Percentiles rank a stretch among this genome's conserved stretches.
Conservation (phyloP, 31 red algal species). For the Asparagopsis taxiformis region DNA sequence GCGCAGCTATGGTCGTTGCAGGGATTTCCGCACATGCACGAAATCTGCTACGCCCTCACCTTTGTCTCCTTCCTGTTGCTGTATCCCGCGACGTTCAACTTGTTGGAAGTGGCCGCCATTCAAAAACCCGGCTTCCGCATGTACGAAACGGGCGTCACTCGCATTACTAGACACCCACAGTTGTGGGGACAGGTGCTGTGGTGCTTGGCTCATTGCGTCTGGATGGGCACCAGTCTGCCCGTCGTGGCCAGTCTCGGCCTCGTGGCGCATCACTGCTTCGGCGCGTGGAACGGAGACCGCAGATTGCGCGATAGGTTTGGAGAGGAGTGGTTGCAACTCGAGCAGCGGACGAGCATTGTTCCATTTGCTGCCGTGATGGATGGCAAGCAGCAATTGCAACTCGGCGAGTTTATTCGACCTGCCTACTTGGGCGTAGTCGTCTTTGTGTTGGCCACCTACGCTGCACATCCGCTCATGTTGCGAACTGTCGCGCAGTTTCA, state of each 20-base stretch:
- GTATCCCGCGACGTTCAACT: slow-evolving; percentile 95
- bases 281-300: slow-evolving; percentile 93
- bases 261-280: slow-evolving; percentile 87
- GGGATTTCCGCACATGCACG: slow-evolving; percentile 67
- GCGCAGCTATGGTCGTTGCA: slow-evolving; percentile 72
- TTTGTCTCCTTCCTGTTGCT: slow-evolving; percentile 90
- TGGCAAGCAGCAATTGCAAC: slow-evolving; percentile 56
- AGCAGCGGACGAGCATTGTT: slow-evolving; percentile 70
- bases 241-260: slow-evolving; percentile 67
- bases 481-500: slow-evolving; percentile 37
- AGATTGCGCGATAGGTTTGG: slow-evolving; percentile 63
- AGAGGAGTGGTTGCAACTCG: slow-evolving; percentile 62
- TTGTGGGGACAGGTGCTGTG: slow-evolving; percentile 93
- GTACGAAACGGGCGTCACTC: slow-evolving; percentile 86
- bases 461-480: slow-evolving; percentile 80
- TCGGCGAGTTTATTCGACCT: slow-evolving; percentile 55
- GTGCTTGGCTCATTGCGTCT: slow-evolving; percentile 89
- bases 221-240: slow-evolving; percentile 88
- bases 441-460: slow-evolving; percentile 70
- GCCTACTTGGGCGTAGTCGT: slow-evolving; percentile 85
- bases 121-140: slow-evolving; percentile 72
- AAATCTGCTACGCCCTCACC: slow-evolving; percentile 51
- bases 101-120: slow-evolving; percentile 90
- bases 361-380: slow-evolving; percentile 75
- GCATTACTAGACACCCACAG: slow-evolving; percentile 95